A percentile compares a stretch with the other conserved stretches of the same genome.
Conservation (phyloP, 805 yeast genomes). For the Wickerhamomyces sydowiorum region DNA sequence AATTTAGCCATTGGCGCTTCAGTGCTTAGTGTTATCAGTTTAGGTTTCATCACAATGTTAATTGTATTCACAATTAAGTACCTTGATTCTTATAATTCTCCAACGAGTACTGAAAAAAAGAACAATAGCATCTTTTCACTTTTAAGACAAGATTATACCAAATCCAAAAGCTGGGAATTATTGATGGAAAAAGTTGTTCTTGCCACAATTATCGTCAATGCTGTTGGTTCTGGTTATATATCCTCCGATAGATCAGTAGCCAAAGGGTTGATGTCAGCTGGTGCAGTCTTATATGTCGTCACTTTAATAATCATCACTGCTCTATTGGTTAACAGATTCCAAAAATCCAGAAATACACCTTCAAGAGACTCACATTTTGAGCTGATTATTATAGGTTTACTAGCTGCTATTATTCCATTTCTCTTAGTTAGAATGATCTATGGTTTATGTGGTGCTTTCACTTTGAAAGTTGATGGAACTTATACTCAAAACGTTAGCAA, state of each 20-base stretch:
- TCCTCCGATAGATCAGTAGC: neutral
- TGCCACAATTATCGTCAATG: neutral
- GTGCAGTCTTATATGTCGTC: neutral
- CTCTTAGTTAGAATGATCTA: constrained; percentile 1
- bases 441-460: constrained; percentile 3
- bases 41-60: neutral
- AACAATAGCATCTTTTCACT: too few relatives aligned
- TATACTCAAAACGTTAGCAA: neutral
- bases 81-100: neutral
- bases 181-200: neutral
- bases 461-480: constrained; percentile 17
- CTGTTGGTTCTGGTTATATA: neutral
- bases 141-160: too few relatives aligned
- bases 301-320: neutral
- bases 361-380: too few relatives aligned
- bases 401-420: constrained; percentile 9
- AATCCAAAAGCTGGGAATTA: neutral
- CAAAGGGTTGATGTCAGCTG: neutral
- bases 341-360: too few relatives aligned
- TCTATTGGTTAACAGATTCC: too few relatives aligned
- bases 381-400: constrained; percentile 23
- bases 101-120: neutral
- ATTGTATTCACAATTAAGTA: neutral
- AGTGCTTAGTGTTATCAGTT: neutral
- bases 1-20: neutral